Percentiles rank a stretch among this genome's conserved stretches.
Evolutionary conservation across 2,329 filamentous ascomycete genomes (phyloP).

Genomic region (Pseudogymnoascus sp.): DNA sequence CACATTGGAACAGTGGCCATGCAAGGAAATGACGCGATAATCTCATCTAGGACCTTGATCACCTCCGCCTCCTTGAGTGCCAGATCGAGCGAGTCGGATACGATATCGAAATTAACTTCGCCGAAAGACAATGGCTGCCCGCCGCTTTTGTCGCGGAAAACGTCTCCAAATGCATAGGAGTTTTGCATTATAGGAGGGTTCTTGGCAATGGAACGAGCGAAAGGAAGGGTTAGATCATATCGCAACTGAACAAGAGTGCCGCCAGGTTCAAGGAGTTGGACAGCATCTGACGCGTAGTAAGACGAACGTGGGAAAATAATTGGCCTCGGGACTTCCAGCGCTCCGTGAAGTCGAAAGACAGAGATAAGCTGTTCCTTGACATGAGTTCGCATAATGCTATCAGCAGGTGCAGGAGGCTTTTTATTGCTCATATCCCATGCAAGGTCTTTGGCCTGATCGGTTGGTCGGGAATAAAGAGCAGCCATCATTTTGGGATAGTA

Average conservation of each 20-base stretch:
- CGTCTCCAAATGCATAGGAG: constrained; percentile 78
- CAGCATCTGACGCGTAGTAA: constrained; percentile 66
- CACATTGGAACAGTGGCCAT: constrained; percentile 67
- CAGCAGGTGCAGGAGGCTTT: constrained; percentile 30
- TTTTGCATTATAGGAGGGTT: constrained; percentile 60
- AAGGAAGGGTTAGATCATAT: constrained; percentile 82
- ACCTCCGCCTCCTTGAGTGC: constrained; percentile 88
- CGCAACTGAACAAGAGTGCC: constrained; percentile 91
- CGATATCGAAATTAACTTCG: constrained; percentile 93
- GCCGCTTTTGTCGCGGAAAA: constrained; percentile 75
- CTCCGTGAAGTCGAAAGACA: constrained; percentile 84
- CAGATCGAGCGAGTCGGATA: constrained; percentile 77
- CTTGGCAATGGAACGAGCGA: constrained; percentile 76
- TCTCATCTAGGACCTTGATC: constrained; percentile 89
- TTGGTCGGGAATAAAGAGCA: constrained; percentile 65
- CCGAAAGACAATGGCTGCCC: constrained; percentile 75
- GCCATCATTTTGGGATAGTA: constrained; percentile 86
- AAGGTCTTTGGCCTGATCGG: constrained; percentile 72
- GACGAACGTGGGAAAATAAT: constrained; percentile 73
- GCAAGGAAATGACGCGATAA: constrained; percentile 71
- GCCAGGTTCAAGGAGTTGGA: constrained; percentile 71
- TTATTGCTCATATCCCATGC: constrained; percentile 61
- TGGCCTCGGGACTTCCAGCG: constrained; percentile 68
- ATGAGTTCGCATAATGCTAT: constrained; percentile 62
- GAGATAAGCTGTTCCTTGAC: constrained; percentile 66